Evolutionary conservation across 495 filamentous ascomycete genomes (phyloP), one percentile per base, ranked within the genome.

Genomic region (Daldinia concentrica): DNA sequence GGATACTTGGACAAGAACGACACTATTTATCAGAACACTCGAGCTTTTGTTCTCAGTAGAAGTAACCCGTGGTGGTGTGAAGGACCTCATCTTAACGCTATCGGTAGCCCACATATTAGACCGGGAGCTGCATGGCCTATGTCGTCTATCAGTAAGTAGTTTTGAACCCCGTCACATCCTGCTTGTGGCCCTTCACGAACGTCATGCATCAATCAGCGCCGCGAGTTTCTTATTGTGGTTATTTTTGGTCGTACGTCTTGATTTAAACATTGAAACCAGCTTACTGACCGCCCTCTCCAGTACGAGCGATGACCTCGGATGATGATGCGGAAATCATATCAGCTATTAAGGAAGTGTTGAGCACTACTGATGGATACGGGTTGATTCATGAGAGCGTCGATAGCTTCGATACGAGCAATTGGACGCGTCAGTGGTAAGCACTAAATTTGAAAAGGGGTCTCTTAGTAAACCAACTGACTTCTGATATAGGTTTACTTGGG

Each of bases 381-480:
- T 66, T 90, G 69, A 85, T 90, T 11, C 88, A 90, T 68, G 87
- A 90, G 79, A 89, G 86, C 55, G 79, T 90, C 65, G 85, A 87
- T 74, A 81, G 77, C 7, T 87, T 81, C 45, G 79, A 89, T 67
- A 75, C 71, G 37, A 77, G 54, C 1, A 68, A 81, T 27, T 91
- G 88, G 87, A 88, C 88, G 9, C 79, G 89, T 73, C 84, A 87
- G 72, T 91, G 89, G 88, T 34, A 32, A 36, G 48, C 51, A 30
- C 3, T 30, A 55, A 4, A 55, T 7, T 27, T 4, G 8, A n/a
- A 55, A 19, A 0, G 6, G 26, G 9, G 6, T 17, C 12, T 26
- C 12, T n/a, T 32, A 30, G 26, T 55, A 55, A 30, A 32, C 58
- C n/a, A 8, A 26, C 71, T 78, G 65, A 79, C 62, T n/a, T 29